Base-by-base conservation (phyloP, 352 stramenopile species). In the Globisporangium recalcitrans region DNA sequence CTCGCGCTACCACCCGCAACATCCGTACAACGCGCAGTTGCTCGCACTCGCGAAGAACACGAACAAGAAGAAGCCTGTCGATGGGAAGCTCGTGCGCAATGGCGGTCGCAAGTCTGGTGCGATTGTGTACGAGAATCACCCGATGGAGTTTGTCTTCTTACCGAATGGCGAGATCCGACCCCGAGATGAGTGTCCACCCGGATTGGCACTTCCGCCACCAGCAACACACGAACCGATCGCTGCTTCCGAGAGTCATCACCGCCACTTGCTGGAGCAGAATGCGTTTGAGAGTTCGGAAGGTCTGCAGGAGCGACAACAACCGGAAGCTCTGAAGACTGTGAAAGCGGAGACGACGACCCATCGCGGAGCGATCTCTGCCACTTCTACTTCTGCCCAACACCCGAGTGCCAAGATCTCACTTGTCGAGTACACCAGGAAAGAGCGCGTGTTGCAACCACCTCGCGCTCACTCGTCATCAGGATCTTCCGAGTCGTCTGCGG, bases 101-200 rank as follows among this genome's bases (percentile, higher is more conserved):
- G 27, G 58, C 40, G 31, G 7, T 62, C 9, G 44, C 4, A 51
- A 58, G 58, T 53, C 24, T 40, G 49, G 31, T 38, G 47, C 47
- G 58, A 49, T 22, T 58, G 63, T 52, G 52, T 62, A 21, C 52
- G 62, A 47, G 46, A 68, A 22, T 40, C 53, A 61, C 11, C 77
- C 75, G 3, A 84, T 90, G 75, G 77, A 88, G 64, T 67, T 90
- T 44, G 78, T 90, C 26, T 85, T 75, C 44, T 27, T 88, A 63
- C 69, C 78, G 46, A 86, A 67, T 2, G 81, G 81, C 19, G 78
- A 90, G 70, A 88, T 90, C 57, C 68, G 72, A 46, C 61, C 77
- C 4, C 62, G 75, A 19, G 75, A 90, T 51, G 77, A 90, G 60
- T 87, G 78, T 53, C 71, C 75, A 4, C 64, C 70, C 1, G 78